These are phyloP conservation scores for Encephalitozoon cuniculi DNA, from an alignment of 371 early-diverging fungal genomes.

Conservation along the genomic window DNA sequence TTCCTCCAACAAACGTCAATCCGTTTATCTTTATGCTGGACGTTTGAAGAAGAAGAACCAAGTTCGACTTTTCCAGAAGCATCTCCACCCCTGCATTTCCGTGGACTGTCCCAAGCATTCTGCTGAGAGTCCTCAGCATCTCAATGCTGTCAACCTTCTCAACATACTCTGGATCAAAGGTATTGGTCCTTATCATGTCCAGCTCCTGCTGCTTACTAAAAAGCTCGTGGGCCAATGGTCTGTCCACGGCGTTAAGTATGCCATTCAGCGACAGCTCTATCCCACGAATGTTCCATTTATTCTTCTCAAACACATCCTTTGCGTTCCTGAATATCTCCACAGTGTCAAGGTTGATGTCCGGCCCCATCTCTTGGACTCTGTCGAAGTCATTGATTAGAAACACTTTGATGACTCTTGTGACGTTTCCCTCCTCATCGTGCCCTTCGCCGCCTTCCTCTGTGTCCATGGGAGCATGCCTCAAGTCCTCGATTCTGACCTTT, in stretches of 20 bases:
- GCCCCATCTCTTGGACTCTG: not conserved
- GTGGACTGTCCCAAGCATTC: not conserved
- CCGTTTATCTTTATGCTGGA: conserved; percentile 3
- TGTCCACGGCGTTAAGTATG: not conserved
- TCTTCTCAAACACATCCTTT: not conserved
- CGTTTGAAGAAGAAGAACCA: conserved; percentile 15
- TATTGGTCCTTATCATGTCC: not conserved
- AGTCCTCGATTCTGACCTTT: not conserved
- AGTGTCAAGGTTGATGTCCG: not conserved
- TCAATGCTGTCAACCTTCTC: not conserved
- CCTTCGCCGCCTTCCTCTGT: not conserved
- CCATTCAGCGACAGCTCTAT: not conserved
- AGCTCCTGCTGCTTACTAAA: not conserved
- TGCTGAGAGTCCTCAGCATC: not conserved
- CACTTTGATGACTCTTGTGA: not conserved
- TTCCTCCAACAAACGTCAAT: conserved; percentile 9
- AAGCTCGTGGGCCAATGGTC: not conserved
- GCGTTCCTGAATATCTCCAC: conserved; percentile 4
- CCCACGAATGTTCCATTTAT: not conserved
- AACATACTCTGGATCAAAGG: not conserved
- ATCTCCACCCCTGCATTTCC: not conserved
- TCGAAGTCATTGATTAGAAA: conserved; percentile 19
- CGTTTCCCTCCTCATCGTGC: not conserved
- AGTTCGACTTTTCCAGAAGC: not conserved
- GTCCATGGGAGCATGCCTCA: not conserved